Conservation (phyloP, 192 early-diverging fungal genomes). For the Allomyces macrogynus region DNA sequence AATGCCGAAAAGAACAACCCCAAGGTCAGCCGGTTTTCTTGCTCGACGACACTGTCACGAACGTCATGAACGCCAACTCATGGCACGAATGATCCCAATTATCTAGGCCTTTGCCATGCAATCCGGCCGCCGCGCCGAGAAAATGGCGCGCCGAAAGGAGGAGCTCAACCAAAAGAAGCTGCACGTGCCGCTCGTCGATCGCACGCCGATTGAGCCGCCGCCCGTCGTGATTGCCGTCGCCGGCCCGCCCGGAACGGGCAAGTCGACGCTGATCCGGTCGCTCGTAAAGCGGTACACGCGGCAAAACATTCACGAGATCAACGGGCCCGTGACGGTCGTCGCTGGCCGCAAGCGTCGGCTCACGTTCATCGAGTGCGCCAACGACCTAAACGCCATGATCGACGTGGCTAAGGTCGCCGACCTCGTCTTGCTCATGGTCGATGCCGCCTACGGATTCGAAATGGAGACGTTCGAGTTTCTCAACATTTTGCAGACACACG, state of each 20-base stretch:
- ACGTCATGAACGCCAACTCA: too few relatives aligned
- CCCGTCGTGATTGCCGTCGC: conserved; percentile 89
- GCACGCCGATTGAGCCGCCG: conserved; percentile 72
- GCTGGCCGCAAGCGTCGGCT: conserved; percentile 83
- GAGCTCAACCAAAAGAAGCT: conserved; percentile 76
- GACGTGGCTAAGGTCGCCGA: conserved; percentile 95
- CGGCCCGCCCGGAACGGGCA: conserved; percentile 81
- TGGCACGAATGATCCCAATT: not conserved
- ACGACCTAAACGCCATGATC: conserved; percentile 94
- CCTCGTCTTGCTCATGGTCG: conserved; percentile 80
- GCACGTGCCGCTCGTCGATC: conserved; percentile 89
- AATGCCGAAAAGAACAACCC: conserved; percentile 73
- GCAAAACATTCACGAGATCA: conserved; percentile 72
- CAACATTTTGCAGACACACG: conserved; percentile 89
- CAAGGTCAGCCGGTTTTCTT: conserved; percentile 25
- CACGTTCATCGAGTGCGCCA: conserved; percentile 92
- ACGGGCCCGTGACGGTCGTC: conserved; percentile 93
- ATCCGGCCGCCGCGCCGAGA: conserved; percentile 51
- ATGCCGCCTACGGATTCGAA: conserved; percentile 96
- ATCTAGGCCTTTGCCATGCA: conserved; percentile 49
- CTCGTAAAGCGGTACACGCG: conserved; percentile 90
- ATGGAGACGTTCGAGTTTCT: conserved; percentile 99
- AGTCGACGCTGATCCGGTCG: conserved; percentile 91
- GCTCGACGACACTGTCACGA: too few relatives aligned
- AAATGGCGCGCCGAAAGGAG: conserved; percentile 54